These are phyloP conservation scores for Saccharomycopsis microspora DNA, from an alignment of 805 yeast species.

Conservation along the genomic window DNA sequence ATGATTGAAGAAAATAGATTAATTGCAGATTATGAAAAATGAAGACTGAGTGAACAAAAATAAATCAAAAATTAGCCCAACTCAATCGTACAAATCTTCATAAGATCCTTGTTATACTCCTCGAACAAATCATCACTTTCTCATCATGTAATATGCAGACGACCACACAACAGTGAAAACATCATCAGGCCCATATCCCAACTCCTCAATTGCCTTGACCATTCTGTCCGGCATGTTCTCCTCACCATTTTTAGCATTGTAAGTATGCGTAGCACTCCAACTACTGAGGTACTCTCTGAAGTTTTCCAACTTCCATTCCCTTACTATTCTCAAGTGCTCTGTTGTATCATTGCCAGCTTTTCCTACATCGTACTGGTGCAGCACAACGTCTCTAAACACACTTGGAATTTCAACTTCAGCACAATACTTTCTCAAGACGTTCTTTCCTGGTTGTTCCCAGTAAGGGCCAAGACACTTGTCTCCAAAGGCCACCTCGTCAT, in stretches of 20 bases:
- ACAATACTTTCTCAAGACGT: constrained; percentile 34
- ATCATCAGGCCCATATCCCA: constrained; percentile 36
- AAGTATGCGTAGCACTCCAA: constrained; percentile 58
- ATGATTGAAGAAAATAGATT: too few species aligned
- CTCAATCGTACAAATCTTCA: too few species aligned
- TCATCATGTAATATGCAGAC: constrained; percentile 42
- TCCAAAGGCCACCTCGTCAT: constrained; percentile 35
- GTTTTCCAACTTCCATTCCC: constrained; percentile 31
- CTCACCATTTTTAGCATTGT: constrained; percentile 29
- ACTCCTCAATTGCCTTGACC: constrained; percentile 23
- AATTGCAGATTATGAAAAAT: too few species aligned
- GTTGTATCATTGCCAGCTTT: constrained; percentile 13
- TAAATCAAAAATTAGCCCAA: too few species aligned
- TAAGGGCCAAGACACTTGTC: constrained; percentile 46
- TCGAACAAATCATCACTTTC: neutral
- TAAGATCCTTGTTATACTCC: too few species aligned
- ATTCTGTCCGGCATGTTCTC: constrained; percentile 3
- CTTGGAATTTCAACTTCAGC: constrained; percentile 32
- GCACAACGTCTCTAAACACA: constrained; percentile 30
- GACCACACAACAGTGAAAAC: constrained; percentile 40
- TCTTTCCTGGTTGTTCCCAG: constrained; percentile 85
- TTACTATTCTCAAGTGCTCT: constrained; percentile 22
- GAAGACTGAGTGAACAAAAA: too few species aligned
- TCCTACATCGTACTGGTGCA: constrained; percentile 21
- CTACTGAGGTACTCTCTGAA: constrained; percentile 49